A percentile compares a stretch with the other conserved stretches of the same genome.
Evolutionary conservation across 2,329 filamentous ascomycete genomes (phyloP).

Genomic region (Rhinocladiella similis): DNA sequence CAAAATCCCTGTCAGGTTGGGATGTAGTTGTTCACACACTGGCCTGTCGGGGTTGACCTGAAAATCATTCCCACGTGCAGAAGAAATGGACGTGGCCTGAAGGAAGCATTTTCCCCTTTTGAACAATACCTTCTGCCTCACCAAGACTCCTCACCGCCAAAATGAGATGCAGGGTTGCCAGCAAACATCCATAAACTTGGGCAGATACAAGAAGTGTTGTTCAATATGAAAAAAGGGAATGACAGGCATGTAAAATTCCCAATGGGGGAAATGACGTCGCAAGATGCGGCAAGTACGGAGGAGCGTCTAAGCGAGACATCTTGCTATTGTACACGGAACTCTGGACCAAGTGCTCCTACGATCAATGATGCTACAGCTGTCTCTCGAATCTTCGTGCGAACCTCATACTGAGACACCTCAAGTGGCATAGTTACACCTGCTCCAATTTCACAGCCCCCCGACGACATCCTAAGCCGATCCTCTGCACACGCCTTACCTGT

Average conservation of each 20-base stretch:
- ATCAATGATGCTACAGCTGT: too few species aligned
- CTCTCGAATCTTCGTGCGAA: too few species aligned
- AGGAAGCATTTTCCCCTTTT: not conserved
- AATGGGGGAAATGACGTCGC: slow-evolving; percentile 2
- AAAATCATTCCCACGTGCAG: not conserved
- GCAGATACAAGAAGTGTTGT: too few species aligned
- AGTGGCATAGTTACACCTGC: not conserved
- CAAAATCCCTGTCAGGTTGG: not conserved
- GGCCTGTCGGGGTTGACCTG: not conserved
- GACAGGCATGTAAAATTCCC: not conserved
- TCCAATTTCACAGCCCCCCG: not conserved
- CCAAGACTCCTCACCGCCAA: not conserved
- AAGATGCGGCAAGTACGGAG: not conserved
- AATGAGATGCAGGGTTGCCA: not conserved
- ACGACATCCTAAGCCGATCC: not conserved
- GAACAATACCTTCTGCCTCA: not conserved
- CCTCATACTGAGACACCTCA: too few species aligned
- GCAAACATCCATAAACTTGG: not conserved
- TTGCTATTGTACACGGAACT: too few species aligned
- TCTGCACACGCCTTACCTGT: not conserved
- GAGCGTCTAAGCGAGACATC: not conserved
- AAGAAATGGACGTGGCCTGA: not conserved
- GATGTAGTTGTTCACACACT: not conserved
- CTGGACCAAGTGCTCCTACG: too few species aligned
- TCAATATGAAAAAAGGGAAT: too few species aligned